Evolutionary conservation across 2,329 filamentous ascomycete genomes (phyloP), one percentile per base, ranked within the genome.

Genomic region (Xylariaceae sp.): DNA sequence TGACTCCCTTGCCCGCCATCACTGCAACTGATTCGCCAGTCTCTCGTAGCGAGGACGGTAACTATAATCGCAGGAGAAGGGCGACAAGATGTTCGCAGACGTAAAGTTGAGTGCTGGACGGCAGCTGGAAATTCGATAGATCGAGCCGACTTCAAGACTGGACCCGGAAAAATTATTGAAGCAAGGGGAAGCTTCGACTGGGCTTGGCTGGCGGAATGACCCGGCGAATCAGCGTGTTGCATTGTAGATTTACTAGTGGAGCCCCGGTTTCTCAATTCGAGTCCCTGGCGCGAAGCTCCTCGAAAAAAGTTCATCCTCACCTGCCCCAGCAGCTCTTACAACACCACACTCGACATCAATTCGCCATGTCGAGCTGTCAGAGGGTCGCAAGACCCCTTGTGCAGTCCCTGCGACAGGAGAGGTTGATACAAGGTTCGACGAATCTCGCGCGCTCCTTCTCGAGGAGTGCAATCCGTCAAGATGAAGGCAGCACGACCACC

Each of bases 311-410:
- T 37, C 19, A 32, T 13, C 13, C 4, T 17, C 34, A n/a, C 4
- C 33, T 18, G 4, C 34, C 8, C 8, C 6, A 32, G 12, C 30
- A 32, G 6, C n/a, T 13, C 13, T 13, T 9, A 7, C 30, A 13
- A 17, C 30, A 32, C 8, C 30, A 7, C 13, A 6, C 4, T 7
- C 30, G 30, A 17, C 30, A 32, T 13, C 30, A n/a, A 17, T 42
- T 44, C 47, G 57, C 55, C 60, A 83, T 83, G 79, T 76, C 79
- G 62, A 69, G 69, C 62, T 78, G 76, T 60, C 75, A 76, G 62
- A 77, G 74, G 67, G 74, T 75, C 60, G 68, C 67, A 43, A 67
- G 77, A 65, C 78, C 79, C 48, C 64, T 82, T 50, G 62, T 74
- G 51, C 68, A 72, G 65, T 76, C 74, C 51, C 60, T 81, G 49